Evolutionary conservation across 805 yeast genomes (phyloP).

Genomic region (Hemisphaericaspora nanyangensis): DNA sequence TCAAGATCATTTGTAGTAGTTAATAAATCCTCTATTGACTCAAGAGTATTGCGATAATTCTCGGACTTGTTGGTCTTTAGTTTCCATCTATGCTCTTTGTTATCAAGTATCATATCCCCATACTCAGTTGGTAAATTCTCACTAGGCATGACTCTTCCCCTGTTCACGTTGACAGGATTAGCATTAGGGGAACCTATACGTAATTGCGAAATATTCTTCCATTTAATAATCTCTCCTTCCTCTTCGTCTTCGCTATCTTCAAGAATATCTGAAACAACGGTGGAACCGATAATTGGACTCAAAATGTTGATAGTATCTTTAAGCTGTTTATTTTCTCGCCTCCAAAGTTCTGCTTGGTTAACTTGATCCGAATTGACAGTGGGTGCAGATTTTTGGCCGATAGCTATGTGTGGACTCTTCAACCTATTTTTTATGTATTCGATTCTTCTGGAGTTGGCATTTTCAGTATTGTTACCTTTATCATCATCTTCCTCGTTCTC

Average conservation of each 20-base stretch:
- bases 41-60: constrained; percentile 25
- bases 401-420: neutral
- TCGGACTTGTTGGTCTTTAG: constrained; percentile 6
- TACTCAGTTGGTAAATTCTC: constrained; percentile 29
- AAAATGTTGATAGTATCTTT: neutral
- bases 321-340: neutral
- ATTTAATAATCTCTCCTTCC: constrained; percentile 18
- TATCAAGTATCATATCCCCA: constrained; percentile 33
- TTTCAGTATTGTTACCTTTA: neutral
- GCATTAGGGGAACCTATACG: constrained; percentile 12
- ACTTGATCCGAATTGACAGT: neutral
- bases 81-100: constrained; percentile 28
- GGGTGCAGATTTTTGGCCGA: neutral
- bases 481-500: neutral
- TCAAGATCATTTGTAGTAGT: constrained; percentile 1
- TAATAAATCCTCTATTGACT: constrained; percentile 34
- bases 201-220: constrained; percentile 39
- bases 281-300: constrained; percentile 3
- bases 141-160: constrained; percentile 35
- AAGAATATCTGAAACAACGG: constrained; percentile 17
- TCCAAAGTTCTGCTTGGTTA: neutral
- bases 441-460: neutral
- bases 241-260: constrained; percentile 19
- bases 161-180: constrained; percentile 10
- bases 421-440: neutral